Base-by-base conservation (phyloP, 2,329 filamentous ascomycete genomes). In the Akanthomyces lecanii region DNA sequence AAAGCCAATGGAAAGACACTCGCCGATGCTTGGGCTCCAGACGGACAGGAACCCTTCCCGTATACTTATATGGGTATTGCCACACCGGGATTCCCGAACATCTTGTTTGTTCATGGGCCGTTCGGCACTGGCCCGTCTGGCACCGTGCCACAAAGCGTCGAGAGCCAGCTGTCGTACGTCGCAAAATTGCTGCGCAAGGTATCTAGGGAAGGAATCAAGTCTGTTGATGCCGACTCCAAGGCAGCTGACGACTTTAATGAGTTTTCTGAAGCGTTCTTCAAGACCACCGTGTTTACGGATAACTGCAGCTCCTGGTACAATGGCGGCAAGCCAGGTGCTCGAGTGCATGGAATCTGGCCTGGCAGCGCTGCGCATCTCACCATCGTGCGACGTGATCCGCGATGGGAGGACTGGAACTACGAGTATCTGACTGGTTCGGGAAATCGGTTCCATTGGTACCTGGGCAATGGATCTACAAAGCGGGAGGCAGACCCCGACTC, bases 271-370 rank as follows among this genome's bases (percentile, higher is more conserved):
- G 79, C 80, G 0, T 86, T 85, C 70, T 85, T 85, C 67, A 71
- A 75, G 0, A 79, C 73, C 25, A 85, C 82, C 0, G 82, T 85
- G 1, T 73, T 88, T 62, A 79, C 80, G 0, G 85, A 88, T 59
- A 82, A 84, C 62, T 91, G 89, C 71, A 85, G 83, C 47, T 88
- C 85, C 0, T 91, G 89, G 89, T 89, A 89, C 64, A 91, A 91
- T 64, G 85, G 88, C 14, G 85, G 85, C 0, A 75, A 75, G 6
- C 82, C 87, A 0, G 88, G 87, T 0, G 82, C 79, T 0, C 77
- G 87, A 4, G 85, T 91, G 28, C 86, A 89, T 65, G 88, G 87
- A 0, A 70, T 89, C 7, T 92, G 88, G 83, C 89, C 89, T 0
- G 88, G 88, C 0, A 89, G 85, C 66, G 87, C 86, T 1, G 78